Base-by-base conservation (phyloP, 2,329 filamentous ascomycete species). In the Cladosporium sp. region DNA sequence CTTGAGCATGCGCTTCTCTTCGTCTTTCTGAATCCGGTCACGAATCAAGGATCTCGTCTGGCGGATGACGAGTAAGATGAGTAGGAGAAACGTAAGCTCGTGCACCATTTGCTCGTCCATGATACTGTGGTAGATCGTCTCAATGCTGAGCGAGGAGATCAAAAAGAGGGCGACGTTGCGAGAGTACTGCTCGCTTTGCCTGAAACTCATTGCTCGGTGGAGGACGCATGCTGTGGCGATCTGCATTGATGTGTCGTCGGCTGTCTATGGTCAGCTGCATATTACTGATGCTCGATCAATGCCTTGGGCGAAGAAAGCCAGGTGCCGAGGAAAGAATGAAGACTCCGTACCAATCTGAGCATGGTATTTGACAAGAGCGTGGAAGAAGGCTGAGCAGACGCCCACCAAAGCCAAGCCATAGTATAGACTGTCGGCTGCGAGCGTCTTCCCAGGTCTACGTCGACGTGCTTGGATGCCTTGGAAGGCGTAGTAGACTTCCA, bases 241-340 rank as follows among this genome's bases (percentile, higher is more conserved):
- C 32, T 53, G 50, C 50, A 53, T 53, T 4, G 50, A 53, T 13
- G 50, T 53, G 13, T 53, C 50, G 28, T 53, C 50, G n/a, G 43
- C 50, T 53, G n/a, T 14, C 2, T 9, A 16, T 10, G 1, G 28
- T 45, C 43, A 45, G 43, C 6, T 2, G 10, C 13, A 9, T 35
- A 2, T 8, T 14, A 38, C 4, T n/a, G n/a, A n/a, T n/a, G n/a
- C n/a, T 38, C 6, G 16, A n/a, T n/a, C 8, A 9, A 38, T 38
- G 35, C 18, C 35, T 4, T 1, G 11, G 3, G 13, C 35, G 35
- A 1, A n/a, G 16, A 38, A 14, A n/a, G n/a, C n/a, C n/a, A n/a
- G n/a, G n/a, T n/a, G n/a, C n/a, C n/a, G n/a, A n/a, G n/a, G n/a
- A n/a, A n/a, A n/a, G n/a, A n/a, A n/a, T n/a, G n/a, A n/a, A n/a